A percentile compares a stretch with the other conserved stretches of the same genome.
Evolutionary conservation across 306 rosid species (phyloP).

Genomic region (Vigna reflexopilosa): DNA sequence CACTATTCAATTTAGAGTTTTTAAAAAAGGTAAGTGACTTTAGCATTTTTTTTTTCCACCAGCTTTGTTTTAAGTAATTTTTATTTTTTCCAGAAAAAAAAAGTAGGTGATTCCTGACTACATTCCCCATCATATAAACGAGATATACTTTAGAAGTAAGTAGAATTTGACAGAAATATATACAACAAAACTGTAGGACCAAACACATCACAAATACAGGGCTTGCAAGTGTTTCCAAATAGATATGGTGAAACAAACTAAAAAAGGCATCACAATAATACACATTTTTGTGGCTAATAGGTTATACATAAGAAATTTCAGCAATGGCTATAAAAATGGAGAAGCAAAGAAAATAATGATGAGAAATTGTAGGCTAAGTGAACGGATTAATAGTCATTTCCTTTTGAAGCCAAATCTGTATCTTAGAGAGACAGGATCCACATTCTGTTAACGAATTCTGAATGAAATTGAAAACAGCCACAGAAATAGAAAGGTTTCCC

Average conservation of each 20-base stretch:
- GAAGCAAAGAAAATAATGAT: constrained; percentile 2
- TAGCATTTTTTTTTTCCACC: too few species aligned
- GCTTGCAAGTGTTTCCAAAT: background rate
- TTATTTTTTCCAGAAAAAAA: too few species aligned
- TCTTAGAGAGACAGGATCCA: background rate
- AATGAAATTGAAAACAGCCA: background rate
- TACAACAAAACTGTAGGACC: too few species aligned
- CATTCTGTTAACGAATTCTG: background rate
- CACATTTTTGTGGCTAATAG: background rate
- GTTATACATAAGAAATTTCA: background rate
- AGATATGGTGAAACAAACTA: background rate
- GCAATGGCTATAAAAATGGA: background rate
- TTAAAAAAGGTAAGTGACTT: too few species aligned
- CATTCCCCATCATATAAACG: too few species aligned
- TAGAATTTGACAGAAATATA: too few species aligned
- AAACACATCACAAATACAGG: too few species aligned
- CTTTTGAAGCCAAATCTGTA: background rate
- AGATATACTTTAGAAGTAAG: too few species aligned
- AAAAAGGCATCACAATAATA: background rate
- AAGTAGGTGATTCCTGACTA: too few species aligned
- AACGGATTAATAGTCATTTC: background rate
- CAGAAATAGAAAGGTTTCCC: constrained; percentile 45
- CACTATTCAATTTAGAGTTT: too few species aligned
- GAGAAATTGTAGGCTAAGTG: background rate
- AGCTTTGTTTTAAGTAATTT: too few species aligned